Evolutionary conservation across 495 filamentous ascomycete species (phyloP), one percentile per base, ranked within the genome.

Genomic region (Diplogelasinospora grovesii): DNA sequence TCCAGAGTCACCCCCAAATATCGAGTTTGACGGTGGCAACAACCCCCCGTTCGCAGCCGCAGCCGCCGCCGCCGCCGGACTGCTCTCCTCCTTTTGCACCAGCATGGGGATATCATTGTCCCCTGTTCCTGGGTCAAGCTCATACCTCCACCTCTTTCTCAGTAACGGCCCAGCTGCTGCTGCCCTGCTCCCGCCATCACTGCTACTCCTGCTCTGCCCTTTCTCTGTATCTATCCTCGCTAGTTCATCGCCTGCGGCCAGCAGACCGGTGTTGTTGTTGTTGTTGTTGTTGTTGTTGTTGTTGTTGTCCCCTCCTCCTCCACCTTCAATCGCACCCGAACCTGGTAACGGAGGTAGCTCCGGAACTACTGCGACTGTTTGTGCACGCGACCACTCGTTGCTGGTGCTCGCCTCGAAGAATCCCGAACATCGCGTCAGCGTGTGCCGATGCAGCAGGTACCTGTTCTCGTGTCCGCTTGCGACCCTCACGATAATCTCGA

Each of bases 371-470:
- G 51, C 42, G 5, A 56, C 46, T 5, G 61, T 23, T 28, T 56
- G 57, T 1, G 69, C 71, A 25, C 75, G 71, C 45, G 85, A 82
- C 88, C 89, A 95, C 60, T 89, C 84, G 46, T 85, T 81, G 46
- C 80, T 86, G 19, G 84, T 90, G 53, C 85, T 86, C 22, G 86
- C 85, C 63, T 93, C 85, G 63, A 95, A 95, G 65, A 93, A 95
- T 1, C 87, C 88, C 9, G 88, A 93, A 53, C 85, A 90, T 65
- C 92, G 83, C 24, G 83, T 77, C 49, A 95, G 63, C 19, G 89
- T 93, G 50, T 94, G 67, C 27, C 81, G 75, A 61, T 95, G 89
- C 14, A 95, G 75, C 26, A 94, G 73, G 56, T 94, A 95, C 18
- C 85, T 76, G 56, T 80, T 81, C 61, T 89, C 85, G 46, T 83